phyloP scores from a whole-genome alignment of 495 filamentous ascomycete species.

The Lasiosphaeria miniovina region DNA sequence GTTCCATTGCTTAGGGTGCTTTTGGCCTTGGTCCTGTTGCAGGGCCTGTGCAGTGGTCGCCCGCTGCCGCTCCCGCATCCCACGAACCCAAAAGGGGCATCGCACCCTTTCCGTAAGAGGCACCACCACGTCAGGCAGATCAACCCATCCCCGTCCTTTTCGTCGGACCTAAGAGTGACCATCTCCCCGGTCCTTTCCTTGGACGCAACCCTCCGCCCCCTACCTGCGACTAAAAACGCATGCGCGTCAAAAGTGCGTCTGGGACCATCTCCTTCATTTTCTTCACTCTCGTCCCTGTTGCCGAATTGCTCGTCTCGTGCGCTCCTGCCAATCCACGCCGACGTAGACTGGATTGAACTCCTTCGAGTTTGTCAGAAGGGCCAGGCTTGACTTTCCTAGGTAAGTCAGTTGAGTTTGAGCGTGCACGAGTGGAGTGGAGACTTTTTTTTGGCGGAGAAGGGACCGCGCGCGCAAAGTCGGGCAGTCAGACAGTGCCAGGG shows the following conservation, averaged over 20 bases:
- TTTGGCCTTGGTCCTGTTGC: background rate
- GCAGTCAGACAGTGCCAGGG: conserved; percentile 9
- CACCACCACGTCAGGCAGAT: conserved; percentile 29
- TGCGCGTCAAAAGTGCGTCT: conserved; percentile 26
- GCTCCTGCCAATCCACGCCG: background rate
- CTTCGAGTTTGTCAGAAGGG: background rate
- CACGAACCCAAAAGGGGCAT: conserved; percentile 19
- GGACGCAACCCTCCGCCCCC: conserved; percentile 32
- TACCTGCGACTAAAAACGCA: conserved; percentile 27
- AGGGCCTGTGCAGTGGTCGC: conserved; percentile 4
- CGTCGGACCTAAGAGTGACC: conserved; percentile 32
- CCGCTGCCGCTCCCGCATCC: conserved; percentile 14
- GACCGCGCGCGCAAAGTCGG: background rate
- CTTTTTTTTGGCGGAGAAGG: background rate
- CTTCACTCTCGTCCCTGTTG: conserved; percentile 18
- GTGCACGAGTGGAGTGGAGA: conserved; percentile 1
- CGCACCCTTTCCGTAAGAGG: conserved; percentile 15
- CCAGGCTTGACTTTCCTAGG: conserved; percentile 4
- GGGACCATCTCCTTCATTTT: conserved; percentile 22
- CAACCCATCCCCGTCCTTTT: conserved; percentile 35
- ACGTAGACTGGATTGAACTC: background rate
- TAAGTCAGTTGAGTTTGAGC: conserved; percentile 14
- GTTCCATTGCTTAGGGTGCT: background rate
- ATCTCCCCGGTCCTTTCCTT: conserved; percentile 33
- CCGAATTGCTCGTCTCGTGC: background rate